phyloP scores from a whole-genome alignment of 129 eudicot species.

The Sambucus nigra region DNA sequence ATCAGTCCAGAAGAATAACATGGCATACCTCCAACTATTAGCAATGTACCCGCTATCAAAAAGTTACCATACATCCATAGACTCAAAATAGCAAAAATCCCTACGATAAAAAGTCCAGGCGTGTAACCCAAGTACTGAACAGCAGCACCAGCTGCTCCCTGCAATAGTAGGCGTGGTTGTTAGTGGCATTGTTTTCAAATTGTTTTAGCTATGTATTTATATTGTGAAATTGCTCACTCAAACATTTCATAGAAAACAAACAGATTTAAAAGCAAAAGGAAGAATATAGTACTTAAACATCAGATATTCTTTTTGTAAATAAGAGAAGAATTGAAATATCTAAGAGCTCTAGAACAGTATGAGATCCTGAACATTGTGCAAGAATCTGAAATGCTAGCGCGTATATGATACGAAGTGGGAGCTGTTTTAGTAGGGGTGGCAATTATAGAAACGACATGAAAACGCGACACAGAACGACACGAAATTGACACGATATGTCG shows the following conservation, averaged over 20 bases:
- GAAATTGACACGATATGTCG: no score
- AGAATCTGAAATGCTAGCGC: neutral
- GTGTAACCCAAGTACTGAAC: conserved; percentile 86
- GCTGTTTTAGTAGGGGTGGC: no score
- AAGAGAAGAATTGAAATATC: no score
- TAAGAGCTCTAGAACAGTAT: no score
- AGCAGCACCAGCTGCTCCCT: conserved; percentile 87
- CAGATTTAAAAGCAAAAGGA: neutral
- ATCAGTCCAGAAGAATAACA: neutral
- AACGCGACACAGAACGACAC: no score
- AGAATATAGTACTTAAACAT: no score
- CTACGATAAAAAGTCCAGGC: conserved; percentile 91
- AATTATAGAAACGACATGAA: no score
- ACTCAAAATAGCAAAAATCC: conserved; percentile 71
- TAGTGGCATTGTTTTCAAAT: conserved; percentile 5
- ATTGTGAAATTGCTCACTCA: neutral
- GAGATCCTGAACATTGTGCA: neutral
- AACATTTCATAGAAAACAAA: neutral
- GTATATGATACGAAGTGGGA: no score
- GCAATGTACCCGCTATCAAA: conserved; percentile 89
- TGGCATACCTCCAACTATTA: conserved; percentile 82
- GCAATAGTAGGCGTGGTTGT: conserved; percentile 12
- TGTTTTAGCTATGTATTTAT: neutral
- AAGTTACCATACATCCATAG: conserved; percentile 98
- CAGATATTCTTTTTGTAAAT: no score